A percentile compares a stretch with the other conserved stretches of the same genome.
phyloP scores from a whole-genome alignment of 1,284 basidiomycete genomes.

The Cryptococcus amylolentus region DNA sequence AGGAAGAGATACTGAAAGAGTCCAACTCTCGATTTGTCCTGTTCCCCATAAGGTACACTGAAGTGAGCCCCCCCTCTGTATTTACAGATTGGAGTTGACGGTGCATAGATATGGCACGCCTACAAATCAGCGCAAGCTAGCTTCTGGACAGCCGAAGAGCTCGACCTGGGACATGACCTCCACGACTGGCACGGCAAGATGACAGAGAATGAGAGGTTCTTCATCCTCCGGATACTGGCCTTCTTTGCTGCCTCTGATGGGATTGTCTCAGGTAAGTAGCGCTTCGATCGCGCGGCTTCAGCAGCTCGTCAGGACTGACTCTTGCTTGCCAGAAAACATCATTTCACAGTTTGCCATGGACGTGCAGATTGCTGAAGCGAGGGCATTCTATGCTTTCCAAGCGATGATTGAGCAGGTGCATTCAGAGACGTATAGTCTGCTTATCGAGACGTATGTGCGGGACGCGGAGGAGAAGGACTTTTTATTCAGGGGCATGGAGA shows the following conservation, averaged over 20 bases:
- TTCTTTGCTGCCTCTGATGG: conserved; percentile 96
- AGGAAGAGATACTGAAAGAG: conserved; percentile 74
- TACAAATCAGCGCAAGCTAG: conserved; percentile 68
- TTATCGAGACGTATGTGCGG: conserved; percentile 59
- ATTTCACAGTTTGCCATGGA: conserved; percentile 92
- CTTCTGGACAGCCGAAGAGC: conserved; percentile 92
- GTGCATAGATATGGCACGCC: conserved; percentile 79
- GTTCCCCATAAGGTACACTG: conserved; percentile 85
- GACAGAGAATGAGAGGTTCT: conserved; percentile 86
- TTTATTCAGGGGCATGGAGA: conserved; percentile 57
- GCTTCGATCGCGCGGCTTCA: background rate
- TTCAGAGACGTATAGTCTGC: conserved; percentile 58
- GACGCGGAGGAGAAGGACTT: conserved; percentile 54
- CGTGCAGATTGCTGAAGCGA: conserved; percentile 88
- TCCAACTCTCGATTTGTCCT: conserved; percentile 66
- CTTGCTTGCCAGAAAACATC: conserved; percentile 61
- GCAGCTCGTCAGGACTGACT: too few relatives aligned
- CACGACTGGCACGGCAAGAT: conserved; percentile 85
- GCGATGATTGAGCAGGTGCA: conserved; percentile 83
- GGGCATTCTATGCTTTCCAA: conserved; percentile 96
- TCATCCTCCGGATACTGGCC: conserved; percentile 87
- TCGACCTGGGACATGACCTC: conserved; percentile 85
- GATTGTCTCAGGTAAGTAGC: conserved; percentile 72
- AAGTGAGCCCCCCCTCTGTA: conserved; percentile 41
- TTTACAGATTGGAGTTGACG: background rate